phyloP scores from a whole-genome alignment of 164 flowering plant genomes.

The Taxillus chinensis region DNA sequence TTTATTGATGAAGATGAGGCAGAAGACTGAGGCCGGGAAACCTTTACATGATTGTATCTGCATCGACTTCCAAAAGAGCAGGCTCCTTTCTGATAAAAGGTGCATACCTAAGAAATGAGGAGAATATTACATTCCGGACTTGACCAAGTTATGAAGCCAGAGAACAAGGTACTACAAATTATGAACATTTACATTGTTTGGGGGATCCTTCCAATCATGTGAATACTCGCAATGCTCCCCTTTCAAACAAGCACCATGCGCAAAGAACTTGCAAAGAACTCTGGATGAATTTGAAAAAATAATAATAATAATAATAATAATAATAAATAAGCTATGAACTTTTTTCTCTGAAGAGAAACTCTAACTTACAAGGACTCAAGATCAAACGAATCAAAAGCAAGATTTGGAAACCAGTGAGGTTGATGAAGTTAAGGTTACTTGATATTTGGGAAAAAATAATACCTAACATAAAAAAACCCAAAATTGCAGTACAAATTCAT shows the following conservation, averaged over 20 bases:
- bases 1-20: conserved; percentile 42
- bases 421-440: too few species aligned
- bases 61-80: conserved; percentile 91
- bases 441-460: too few species aligned
- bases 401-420: too few species aligned
- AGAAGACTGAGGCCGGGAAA: conserved; percentile 28
- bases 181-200: conserved; percentile 51
- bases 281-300: conserved; percentile 20
- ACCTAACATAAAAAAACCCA: too few species aligned
- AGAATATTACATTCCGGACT: background rate
- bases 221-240: conserved; percentile 91
- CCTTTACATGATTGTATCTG: conserved; percentile 85
- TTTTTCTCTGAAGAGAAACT: background rate
- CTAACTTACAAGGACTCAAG: too few species aligned
- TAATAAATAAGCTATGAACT: background rate
- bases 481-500: too few species aligned
- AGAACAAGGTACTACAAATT: background rate
- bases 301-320: background rate
- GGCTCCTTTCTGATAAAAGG: conserved; percentile 78
- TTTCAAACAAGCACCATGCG: conserved; percentile 85
- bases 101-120: conserved; percentile 48
- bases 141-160: background rate
- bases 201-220: conserved; percentile 75
- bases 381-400: too few species aligned
- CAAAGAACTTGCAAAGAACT: conserved; percentile 83